Percentiles rank a stretch among this genome's conserved stretches.
phyloP scores from a whole-genome alignment of 2,329 filamentous ascomycete species.

The Drechmeria coniospora region DNA sequence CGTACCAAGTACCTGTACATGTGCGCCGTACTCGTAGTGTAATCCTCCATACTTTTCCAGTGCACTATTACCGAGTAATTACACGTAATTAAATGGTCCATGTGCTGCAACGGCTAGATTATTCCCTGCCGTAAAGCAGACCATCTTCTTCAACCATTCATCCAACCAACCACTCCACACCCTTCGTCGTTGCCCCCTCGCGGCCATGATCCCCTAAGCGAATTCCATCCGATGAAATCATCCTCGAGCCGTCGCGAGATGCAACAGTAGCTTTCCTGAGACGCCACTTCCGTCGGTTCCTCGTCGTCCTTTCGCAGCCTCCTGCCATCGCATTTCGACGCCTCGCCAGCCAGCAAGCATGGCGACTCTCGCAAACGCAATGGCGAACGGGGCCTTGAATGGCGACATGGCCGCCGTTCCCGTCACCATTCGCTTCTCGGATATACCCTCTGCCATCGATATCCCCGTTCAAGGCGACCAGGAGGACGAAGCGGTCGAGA shows the following conservation, averaged over 20 bases:
- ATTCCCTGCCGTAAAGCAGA: too few species aligned
- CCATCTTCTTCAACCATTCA: too few species aligned
- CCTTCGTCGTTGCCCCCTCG: too few species aligned
- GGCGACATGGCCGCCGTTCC: slow-evolving; percentile 19
- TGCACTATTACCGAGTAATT: too few species aligned
- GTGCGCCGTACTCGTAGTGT: too few species aligned
- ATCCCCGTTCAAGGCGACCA: slow-evolving; percentile 49
- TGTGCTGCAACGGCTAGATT: too few species aligned
- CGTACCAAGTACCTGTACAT: too few species aligned
- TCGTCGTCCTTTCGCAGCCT: slow-evolving; percentile 1
- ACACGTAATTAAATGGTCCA: too few species aligned
- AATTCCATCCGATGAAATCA: slow-evolving; percentile 13
- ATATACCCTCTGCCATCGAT: slow-evolving; percentile 50
- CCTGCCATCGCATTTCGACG: background rate
- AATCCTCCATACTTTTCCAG: too few species aligned
- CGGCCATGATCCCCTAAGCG: slow-evolving; percentile 12
- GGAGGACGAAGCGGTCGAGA: slow-evolving; percentile 69
- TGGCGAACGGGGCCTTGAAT: slow-evolving; percentile 26
- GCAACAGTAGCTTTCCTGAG: slow-evolving; percentile 14
- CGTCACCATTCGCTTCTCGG: slow-evolving; percentile 43
- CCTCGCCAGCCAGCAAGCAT: slow-evolving; percentile 16
- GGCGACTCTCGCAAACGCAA: slow-evolving; percentile 27
- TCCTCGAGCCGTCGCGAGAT: slow-evolving; percentile 13
- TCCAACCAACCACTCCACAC: too few species aligned
- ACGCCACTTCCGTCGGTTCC: slow-evolving; percentile 12